These are phyloP conservation scores for Leavenworthia alabamica DNA, from an alignment of 345 rosid species.

Conservation along the genomic window DNA sequence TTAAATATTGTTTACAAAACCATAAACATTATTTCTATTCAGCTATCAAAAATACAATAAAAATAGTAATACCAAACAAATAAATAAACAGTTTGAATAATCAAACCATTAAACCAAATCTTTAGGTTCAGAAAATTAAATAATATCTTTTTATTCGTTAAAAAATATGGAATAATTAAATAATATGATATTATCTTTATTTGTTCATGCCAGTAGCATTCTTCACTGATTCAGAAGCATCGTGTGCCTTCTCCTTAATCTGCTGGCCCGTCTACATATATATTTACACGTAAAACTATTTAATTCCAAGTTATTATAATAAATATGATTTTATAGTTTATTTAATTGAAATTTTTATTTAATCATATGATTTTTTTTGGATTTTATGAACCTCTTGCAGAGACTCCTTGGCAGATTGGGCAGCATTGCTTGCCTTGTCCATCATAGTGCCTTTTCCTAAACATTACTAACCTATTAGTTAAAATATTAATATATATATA, in stretches of 20 bases:
- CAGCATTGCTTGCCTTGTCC: constrained; percentile 53
- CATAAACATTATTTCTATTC: no score
- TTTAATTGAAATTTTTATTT: background rate
- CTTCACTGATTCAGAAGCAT: constrained; percentile 58
- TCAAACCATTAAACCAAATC: background rate
- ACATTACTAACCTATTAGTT: no score
- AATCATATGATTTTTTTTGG: no score
- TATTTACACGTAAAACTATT: background rate
- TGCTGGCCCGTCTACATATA: constrained; percentile 50
- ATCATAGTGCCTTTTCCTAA: constrained; percentile 55
- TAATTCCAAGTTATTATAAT: background rate
- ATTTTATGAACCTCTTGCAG: constrained; percentile 41
- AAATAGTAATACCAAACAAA: background rate
- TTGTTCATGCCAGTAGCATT: constrained; percentile 51
- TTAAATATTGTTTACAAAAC: no score
- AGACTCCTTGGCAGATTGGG: constrained; percentile 59
- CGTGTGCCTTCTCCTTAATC: constrained; percentile 49
- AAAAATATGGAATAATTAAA: background rate
- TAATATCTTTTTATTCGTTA: constrained; percentile 5
- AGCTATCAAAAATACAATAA: no score
- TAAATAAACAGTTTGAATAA: background rate
- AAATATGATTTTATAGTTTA: background rate
- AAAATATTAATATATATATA: no score
- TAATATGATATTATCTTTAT: constrained; percentile 15
- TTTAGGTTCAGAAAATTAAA: no score